Conservation (phyloP, 2,329 filamentous ascomycete genomes). For the Chrysoporthe deuterocubensis region DNA sequence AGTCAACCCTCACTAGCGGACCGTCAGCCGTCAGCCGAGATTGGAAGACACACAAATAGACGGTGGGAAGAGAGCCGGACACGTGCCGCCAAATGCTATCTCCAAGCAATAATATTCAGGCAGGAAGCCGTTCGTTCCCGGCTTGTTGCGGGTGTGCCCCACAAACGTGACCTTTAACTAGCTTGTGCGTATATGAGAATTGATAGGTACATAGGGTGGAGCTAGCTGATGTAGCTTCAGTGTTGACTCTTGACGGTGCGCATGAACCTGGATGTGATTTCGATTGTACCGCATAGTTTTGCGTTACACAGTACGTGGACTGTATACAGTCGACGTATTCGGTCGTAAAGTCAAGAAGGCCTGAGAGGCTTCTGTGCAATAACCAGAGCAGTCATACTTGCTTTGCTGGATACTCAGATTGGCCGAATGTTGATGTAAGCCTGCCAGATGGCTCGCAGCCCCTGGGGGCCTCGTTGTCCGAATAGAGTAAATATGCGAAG, state of each 20-base stretch:
- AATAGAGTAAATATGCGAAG: not conserved
- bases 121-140: not conserved
- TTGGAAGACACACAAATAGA: not conserved
- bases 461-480: not conserved
- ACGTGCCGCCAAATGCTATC: not conserved
- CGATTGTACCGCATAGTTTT: not conserved
- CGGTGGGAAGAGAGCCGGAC: not conserved
- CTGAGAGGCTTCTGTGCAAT: not conserved
- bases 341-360: not conserved
- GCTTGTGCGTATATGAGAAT: not conserved
- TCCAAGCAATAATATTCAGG: not conserved
- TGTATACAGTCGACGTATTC: not conserved
- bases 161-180: not conserved
- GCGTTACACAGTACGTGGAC: not conserved
- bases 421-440: not conserved
- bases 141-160: not conserved
- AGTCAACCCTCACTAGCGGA: not conserved
- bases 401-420: not conserved
- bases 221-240: conserved; percentile 3
- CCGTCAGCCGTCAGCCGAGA: not conserved
- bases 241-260: not conserved
- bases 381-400: not conserved
- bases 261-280: not conserved
- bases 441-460: not conserved
- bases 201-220: not conserved